Evolutionary conservation across 495 filamentous ascomycete species (phyloP), one percentile per base, ranked within the genome.

Genomic region (Ramalina peruviana): DNA sequence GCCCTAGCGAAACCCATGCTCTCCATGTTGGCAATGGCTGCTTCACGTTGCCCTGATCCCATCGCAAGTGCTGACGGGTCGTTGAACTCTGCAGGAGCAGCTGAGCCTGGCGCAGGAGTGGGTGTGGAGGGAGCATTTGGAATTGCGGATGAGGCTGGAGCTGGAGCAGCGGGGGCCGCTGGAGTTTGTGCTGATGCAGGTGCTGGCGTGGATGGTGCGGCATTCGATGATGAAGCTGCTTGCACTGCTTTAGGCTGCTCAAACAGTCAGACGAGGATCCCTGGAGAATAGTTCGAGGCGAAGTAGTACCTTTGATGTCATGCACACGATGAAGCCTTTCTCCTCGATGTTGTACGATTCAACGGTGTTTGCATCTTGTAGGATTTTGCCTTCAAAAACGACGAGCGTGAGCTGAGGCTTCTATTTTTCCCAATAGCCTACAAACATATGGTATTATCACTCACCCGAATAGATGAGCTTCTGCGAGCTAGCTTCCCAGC

Each of bases 311-410:
- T 97, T 96, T 51, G 81, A 82, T 40, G 92, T 79, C 78, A 98
- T 92, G 67, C 92, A 98, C 40, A 98, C 93, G 58, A 98, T 83
- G 64, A 95, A 97, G 21, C 92, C 92, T 76, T 97, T 98, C 76
- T 97, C 92, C 69, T 98, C 90, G 51, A 98, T 95, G 68, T 83
- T 93, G 72, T 95, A 96, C 5, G 83, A 85, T 63, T 88, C 88
- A 56, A 97, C 82, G 15, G 90, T 90, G 59, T 94, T 90, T 53
- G 82, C 85, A 85, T 98, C 92, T 68, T 94, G 86, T 52, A 98
- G 74, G 54, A 98, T 95, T 71, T 98, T 98, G 67, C 92, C 89
- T 96, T 56, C 58, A 51, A 41, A 25, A 50, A 39, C 11, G 17
- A 17, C 30, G n/a, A 10, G 53, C 50, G 36, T 57, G 11, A 26